These are phyloP conservation scores for Tremella yokohamensis DNA, from an alignment of 768 basidiomycete genomes.

Conservation along the genomic window DNA sequence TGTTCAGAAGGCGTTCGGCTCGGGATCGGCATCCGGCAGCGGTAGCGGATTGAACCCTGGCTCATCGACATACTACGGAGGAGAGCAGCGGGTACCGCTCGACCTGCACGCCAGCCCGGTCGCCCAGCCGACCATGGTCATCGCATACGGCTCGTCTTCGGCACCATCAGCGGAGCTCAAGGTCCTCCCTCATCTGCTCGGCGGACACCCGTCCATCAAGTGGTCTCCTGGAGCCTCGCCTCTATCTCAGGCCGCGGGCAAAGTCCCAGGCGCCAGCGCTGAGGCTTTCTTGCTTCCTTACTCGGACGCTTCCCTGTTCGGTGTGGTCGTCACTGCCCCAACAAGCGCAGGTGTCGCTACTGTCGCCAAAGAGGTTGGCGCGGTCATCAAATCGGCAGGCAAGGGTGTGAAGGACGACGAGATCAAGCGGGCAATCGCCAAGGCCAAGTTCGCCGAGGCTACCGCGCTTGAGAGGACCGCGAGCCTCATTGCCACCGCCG, in stretches of 20 bases:
- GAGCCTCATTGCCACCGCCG: constrained; percentile 62
- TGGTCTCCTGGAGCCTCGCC: constrained; percentile 76
- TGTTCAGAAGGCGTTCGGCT: constrained; percentile 65
- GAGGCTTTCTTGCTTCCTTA: constrained; percentile 78
- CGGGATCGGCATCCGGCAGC: constrained; percentile 51
- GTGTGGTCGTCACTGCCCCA: constrained; percentile 70
- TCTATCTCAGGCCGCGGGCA: constrained; percentile 60
- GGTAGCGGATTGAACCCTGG: constrained; percentile 51
- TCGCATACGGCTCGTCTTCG: constrained; percentile 76
- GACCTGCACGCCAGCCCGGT: constrained; percentile 56
- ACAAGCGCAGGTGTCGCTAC: constrained; percentile 61
- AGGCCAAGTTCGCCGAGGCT: constrained; percentile 82
- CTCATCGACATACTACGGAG: constrained; percentile 68
- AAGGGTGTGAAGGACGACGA: constrained; percentile 63
- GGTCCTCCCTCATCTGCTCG: constrained; percentile 73
- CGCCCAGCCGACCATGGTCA: constrained; percentile 66
- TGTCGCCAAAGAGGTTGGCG: constrained; percentile 55
- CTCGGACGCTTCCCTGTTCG: constrained; percentile 85
- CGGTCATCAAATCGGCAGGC: constrained; percentile 59
- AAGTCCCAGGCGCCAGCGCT: constrained; percentile 59
- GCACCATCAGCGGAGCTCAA: constrained; percentile 66
- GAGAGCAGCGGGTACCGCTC: constrained; percentile 69
- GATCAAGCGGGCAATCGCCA: constrained; percentile 74
- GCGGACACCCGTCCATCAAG: constrained; percentile 75
- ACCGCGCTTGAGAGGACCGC: constrained; percentile 65